A percentile compares a stretch with the other conserved stretches of the same genome.
phyloP scores from a whole-genome alignment of 306 rosid species.

The Citrullus mucosospermus region DNA sequence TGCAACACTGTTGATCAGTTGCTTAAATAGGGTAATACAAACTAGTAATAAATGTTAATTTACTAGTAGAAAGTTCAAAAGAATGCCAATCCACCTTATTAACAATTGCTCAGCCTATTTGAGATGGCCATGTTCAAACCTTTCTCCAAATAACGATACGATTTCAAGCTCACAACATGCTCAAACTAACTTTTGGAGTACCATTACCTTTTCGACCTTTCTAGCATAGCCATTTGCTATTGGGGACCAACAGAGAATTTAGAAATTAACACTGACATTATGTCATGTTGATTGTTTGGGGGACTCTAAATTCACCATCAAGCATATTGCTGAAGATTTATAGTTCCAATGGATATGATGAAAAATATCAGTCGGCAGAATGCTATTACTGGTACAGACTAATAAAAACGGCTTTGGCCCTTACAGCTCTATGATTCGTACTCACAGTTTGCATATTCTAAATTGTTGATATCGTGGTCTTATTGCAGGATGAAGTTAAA shows the following conservation, averaged over 20 bases:
- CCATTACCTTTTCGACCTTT: background rate
- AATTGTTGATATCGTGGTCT: conserved; percentile 3
- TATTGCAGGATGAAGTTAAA: conserved; percentile 60
- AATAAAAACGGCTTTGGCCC: background rate
- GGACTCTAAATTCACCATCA: background rate
- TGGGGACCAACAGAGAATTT: background rate
- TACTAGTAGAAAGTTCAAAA: background rate
- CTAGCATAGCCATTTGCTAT: background rate
- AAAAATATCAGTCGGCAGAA: conserved; percentile 6
- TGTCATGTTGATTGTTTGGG: conserved; percentile 3
- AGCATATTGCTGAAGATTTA: conserved; percentile 7
- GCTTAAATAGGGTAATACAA: background rate
- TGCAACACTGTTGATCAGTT: background rate
- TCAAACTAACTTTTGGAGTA: background rate
- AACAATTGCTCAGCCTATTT: background rate
- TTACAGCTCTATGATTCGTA: background rate
- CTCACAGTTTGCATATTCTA: background rate
- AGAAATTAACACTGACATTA: background rate
- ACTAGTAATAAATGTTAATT: background rate
- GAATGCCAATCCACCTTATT: background rate
- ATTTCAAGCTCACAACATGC: background rate
- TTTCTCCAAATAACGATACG: background rate
- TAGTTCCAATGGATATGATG: conserved; percentile 2
- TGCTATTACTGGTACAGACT: background rate
- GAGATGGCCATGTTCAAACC: background rate